A percentile compares a stretch with the other conserved stretches of the same genome.
phyloP scores from a whole-genome alignment of 352 stramenopile species.

The Globisporangium nodosum region DNA sequence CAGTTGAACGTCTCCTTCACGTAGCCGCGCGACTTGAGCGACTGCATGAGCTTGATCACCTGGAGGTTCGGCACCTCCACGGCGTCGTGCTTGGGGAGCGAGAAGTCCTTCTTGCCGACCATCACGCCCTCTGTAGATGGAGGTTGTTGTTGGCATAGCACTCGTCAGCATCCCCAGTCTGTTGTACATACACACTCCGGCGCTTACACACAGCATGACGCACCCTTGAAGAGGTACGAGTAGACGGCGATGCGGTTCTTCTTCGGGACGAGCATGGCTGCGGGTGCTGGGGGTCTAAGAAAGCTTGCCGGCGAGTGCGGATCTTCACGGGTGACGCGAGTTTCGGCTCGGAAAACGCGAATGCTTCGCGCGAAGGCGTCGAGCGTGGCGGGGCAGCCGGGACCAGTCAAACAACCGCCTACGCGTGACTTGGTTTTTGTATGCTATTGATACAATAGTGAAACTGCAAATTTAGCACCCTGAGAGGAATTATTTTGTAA shows the following conservation, averaged over 20 bases:
- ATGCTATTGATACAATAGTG: neutral
- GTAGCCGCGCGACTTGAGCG: constrained; percentile 95
- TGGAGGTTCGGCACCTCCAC: constrained; percentile 99
- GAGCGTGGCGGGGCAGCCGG: neutral
- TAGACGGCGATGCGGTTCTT: constrained; percentile 99
- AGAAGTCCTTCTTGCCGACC: constrained; percentile 89
- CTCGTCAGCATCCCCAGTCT: neutral
- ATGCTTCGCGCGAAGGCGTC: constrained; percentile 15
- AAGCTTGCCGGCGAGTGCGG: constrained; percentile 89
- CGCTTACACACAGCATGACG: constrained; percentile 13
- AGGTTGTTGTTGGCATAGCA: neutral
- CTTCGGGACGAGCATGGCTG: constrained; percentile 92
- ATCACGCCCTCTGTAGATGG: constrained; percentile 72
- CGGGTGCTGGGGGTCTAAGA: constrained; percentile 41
- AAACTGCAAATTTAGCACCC: neutral
- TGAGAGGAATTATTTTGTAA: neutral
- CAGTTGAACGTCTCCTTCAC: constrained; percentile 99
- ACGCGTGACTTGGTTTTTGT: neutral
- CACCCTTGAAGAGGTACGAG: constrained; percentile 96
- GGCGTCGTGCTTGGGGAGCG: constrained; percentile 90
- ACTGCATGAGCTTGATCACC: constrained; percentile 98
- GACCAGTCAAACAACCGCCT: neutral
- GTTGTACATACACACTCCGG: neutral
- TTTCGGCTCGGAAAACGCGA: constrained; percentile 40
- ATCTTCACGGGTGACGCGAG: constrained; percentile 67